Percentiles rank a stretch among this genome's conserved stretches.
These are phyloP conservation scores for Cladosporium sp. DNA, from an alignment of 2,329 filamentous ascomycete genomes.

Conservation along the genomic window DNA sequence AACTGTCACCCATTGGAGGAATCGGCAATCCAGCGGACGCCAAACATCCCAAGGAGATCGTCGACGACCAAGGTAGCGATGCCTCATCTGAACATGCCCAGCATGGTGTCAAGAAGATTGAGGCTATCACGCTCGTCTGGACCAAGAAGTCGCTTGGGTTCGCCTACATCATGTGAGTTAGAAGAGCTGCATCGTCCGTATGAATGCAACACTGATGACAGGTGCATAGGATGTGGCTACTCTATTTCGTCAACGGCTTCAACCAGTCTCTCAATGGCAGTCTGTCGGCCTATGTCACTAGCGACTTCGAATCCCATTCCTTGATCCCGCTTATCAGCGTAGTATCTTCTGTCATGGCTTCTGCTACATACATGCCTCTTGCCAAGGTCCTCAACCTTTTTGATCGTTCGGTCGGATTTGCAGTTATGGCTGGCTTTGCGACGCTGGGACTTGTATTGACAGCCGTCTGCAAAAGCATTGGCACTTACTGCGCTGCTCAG, in stretches of 20 bases:
- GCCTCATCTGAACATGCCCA: not conserved
- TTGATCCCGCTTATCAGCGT: slow-evolving; percentile 52
- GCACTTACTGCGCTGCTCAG: slow-evolving; percentile 57
- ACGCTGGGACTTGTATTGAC: slow-evolving; percentile 60
- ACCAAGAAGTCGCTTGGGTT: slow-evolving; percentile 33
- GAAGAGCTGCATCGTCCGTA: not conserved
- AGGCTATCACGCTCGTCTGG: slow-evolving; percentile 41
- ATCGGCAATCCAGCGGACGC: too few relatives aligned
- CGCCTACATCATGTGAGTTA: slow-evolving; percentile 36
- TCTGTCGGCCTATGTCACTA: slow-evolving; percentile 43
- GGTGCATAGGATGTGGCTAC: slow-evolving; percentile 39
- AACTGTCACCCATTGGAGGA: too few relatives aligned
- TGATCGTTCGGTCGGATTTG: slow-evolving; percentile 62
- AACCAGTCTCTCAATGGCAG: slow-evolving; percentile 37
- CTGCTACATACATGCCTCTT: slow-evolving; percentile 60
- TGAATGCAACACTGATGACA: not conserved
- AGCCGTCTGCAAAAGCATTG: slow-evolving; percentile 58
- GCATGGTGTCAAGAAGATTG: slow-evolving; percentile 36
- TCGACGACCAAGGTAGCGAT: not conserved
- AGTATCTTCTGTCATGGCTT: slow-evolving; percentile 52
- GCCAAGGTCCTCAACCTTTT: slow-evolving; percentile 66
- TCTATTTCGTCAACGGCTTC: slow-evolving; percentile 48
- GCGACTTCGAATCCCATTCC: slow-evolving; percentile 51
- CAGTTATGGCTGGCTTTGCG: slow-evolving; percentile 50
- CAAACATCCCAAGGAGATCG: not conserved